Percentiles rank a stretch among this genome's conserved stretches.
Conservation (phyloP, 2,329 filamentous ascomycete genomes). For the Fusarium kyushuense region DNA sequence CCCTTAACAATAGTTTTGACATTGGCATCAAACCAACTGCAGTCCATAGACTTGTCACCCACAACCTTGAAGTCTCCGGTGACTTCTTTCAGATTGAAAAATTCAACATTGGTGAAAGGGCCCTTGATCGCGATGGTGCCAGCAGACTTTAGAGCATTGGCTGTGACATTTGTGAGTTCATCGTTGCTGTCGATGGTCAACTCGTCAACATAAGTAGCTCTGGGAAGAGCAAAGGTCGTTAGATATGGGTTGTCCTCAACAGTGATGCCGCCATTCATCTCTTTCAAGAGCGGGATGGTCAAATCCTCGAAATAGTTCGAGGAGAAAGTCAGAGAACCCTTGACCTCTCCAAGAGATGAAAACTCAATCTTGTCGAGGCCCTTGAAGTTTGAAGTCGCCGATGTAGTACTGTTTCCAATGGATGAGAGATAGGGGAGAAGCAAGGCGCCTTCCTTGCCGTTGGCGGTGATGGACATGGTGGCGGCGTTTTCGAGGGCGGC, state of each 20-base stretch:
- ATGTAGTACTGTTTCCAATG: conserved; percentile 44
- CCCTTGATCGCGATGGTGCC: conserved; percentile 45
- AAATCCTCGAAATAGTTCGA: conserved; percentile 40
- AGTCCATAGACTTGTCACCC: conserved; percentile 47
- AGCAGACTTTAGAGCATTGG: conserved; percentile 46
- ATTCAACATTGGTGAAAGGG: conserved; percentile 45
- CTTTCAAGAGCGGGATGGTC: conserved; percentile 43
- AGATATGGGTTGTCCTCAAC: conserved; percentile 44
- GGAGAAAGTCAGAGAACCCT: conserved; percentile 43
- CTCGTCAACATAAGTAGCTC: conserved; percentile 40
- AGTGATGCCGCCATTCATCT: conserved; percentile 43
- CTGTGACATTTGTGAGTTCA: conserved; percentile 45
- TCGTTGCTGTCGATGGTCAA: conserved; percentile 43
- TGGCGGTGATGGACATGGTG: conserved; percentile 46
- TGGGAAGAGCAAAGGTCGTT: conserved; percentile 43
- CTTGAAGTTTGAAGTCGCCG: conserved; percentile 42
- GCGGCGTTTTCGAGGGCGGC: conserved; percentile 43
- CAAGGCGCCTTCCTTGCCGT: conserved; percentile 35
- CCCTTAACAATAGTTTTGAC: conserved; percentile 45
- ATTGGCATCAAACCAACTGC: conserved; percentile 49
- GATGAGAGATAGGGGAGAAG: conserved; percentile 40
- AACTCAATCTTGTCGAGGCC: conserved; percentile 40
- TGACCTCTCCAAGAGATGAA: conserved; percentile 41
- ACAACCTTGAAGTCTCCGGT: conserved; percentile 46
- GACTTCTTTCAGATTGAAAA: conserved; percentile 45